Base-by-base conservation (phyloP, 208 protist genomes). In the Trypanosoma mega region DNA sequence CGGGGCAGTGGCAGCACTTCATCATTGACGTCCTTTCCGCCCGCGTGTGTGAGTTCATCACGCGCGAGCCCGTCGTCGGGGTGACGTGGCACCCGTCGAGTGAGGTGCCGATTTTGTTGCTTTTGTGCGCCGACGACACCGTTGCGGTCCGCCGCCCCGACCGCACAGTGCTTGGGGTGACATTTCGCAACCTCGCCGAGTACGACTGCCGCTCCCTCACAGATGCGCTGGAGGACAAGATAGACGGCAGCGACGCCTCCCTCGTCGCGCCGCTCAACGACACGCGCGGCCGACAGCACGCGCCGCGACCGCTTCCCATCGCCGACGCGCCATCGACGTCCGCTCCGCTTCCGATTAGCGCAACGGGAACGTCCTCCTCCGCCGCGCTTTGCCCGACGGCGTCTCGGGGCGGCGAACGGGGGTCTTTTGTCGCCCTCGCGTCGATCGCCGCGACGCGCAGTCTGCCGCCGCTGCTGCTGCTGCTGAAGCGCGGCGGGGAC, bases 401-500 rank as follows among this genome's bases (percentile, higher is more conserved):
- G n/a, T n/a, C n/a, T n/a, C n/a, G n/a, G n/a, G n/a, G n/a, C n/a
- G n/a, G n/a, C n/a, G n/a, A n/a, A n/a, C n/a, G n/a, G n/a, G n/a
- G n/a, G n/a, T n/a, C n/a, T n/a, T n/a, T n/a, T n/a, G n/a, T n/a
- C n/a, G n/a, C n/a, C n/a, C n/a, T n/a, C n/a, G n/a, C n/a, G n/a
- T n/a, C n/a, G n/a, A n/a, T n/a, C n/a, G n/a, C 76, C 6, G 52
- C 80, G n/a, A 82, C 87, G 4, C 60, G 54, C 18, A 87, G 77
- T 58, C 68, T 81, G 16, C 75, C 82, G 2, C 54, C 39, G 18
- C 76, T 82, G 24, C 58, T 92, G 16, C 63, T 90, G 20, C 50
- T 90, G 24, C 74, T 94, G 1, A 82, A 68, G 56, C 75, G 79
- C 50, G 66, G 59, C 48, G 88, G 88, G 11, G 88, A 91, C 52